These are phyloP conservation scores for Prillingera fragicola DNA, from an alignment of 1,284 basidiomycete species.

Conservation along the genomic window DNA sequence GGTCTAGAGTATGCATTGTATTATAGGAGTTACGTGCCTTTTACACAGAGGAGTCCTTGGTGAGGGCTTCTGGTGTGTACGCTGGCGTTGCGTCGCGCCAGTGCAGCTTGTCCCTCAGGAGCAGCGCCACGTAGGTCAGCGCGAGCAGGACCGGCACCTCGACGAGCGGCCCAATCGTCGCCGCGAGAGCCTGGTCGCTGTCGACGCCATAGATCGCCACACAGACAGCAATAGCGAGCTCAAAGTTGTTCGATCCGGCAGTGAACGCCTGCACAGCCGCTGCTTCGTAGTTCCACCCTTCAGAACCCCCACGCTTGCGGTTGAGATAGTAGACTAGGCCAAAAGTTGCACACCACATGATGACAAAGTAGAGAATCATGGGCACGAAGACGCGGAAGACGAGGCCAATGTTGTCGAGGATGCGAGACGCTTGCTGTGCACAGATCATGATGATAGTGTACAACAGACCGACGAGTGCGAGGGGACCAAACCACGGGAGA, in stretches of 20 bases:
- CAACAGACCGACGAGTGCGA: slow-evolving; percentile 66
- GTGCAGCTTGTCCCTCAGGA: slow-evolving; percentile 51
- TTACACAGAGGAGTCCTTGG: too few species aligned
- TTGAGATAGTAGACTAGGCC: slow-evolving; percentile 54
- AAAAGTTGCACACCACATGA: slow-evolving; percentile 71
- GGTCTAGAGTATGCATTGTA: not conserved
- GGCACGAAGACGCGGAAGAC: slow-evolving; percentile 76
- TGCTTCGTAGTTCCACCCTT: slow-evolving; percentile 56
- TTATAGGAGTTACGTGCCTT: not conserved
- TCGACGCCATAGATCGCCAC: slow-evolving; percentile 71
- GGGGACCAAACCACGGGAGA: slow-evolving; percentile 62
- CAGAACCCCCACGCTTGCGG: slow-evolving; percentile 18
- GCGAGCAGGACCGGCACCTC: slow-evolving; percentile 70
- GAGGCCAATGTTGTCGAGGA: slow-evolving; percentile 61
- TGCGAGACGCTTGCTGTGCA: slow-evolving; percentile 61
- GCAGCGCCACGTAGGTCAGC: slow-evolving; percentile 66
- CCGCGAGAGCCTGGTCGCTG: slow-evolving; percentile 68
- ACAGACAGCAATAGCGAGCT: slow-evolving; percentile 76
- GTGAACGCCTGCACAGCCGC: slow-evolving; percentile 61
- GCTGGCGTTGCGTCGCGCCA: slow-evolving; percentile 50
- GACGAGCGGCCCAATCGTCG: slow-evolving; percentile 66
- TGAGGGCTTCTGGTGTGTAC: too few species aligned
- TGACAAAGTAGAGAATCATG: slow-evolving; percentile 67
- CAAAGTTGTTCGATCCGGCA: slow-evolving; percentile 53
- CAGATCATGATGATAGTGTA: slow-evolving; percentile 64